Percentiles rank a stretch among this genome's conserved stretches.
Evolutionary conservation across 2,329 filamentous ascomycete species (phyloP).

Genomic region (Botryotinia calthae): DNA sequence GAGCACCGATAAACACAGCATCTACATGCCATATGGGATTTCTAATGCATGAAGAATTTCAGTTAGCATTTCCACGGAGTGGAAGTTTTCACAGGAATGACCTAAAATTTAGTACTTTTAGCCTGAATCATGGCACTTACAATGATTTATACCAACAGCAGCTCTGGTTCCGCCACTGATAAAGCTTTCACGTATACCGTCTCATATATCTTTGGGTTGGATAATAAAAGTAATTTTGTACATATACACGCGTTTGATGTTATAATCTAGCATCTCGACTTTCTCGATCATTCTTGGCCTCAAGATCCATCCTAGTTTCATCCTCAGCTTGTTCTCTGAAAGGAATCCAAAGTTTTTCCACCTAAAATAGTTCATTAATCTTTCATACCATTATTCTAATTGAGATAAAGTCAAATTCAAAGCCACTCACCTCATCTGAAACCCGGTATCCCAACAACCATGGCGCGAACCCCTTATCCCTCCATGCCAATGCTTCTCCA

Average conservation of each 20-base stretch:
- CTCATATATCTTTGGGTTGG: background rate
- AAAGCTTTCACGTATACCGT: background rate
- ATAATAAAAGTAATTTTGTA: background rate
- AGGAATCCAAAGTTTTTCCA: background rate
- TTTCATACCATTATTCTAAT: background rate
- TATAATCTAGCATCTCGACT: background rate
- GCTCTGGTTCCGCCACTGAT: background rate
- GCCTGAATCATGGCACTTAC: background rate
- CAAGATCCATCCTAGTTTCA: background rate
- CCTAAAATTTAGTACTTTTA: background rate
- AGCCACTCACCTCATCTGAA: conserved; percentile 38
- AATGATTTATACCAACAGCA: background rate
- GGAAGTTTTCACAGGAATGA: background rate
- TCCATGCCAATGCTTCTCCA: conserved; percentile 44
- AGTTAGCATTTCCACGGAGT: background rate
- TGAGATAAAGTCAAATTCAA: too few relatives aligned
- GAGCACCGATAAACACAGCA: background rate
- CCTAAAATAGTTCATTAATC: background rate
- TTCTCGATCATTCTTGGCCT: background rate
- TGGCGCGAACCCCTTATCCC: conserved; percentile 42
- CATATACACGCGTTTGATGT: background rate
- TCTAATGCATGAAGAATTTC: background rate
- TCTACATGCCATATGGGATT: background rate
- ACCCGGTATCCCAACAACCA: conserved; percentile 44
- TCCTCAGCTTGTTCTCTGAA: background rate